Conservation (phyloP, 805 yeast species). For the Candida awuae region DNA sequence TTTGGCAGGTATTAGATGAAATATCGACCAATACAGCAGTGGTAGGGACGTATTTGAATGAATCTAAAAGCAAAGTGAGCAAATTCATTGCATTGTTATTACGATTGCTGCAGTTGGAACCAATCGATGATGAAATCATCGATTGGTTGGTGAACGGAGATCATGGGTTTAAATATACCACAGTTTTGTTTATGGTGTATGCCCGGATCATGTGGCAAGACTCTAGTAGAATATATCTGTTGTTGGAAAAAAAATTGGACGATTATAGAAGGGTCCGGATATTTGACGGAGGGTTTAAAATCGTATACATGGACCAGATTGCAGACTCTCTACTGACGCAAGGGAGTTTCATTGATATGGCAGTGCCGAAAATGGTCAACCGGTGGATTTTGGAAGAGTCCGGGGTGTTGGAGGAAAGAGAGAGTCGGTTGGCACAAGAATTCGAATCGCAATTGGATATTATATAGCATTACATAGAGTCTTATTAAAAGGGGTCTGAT, state of each 20-base stretch:
- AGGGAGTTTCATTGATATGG: constrained; percentile 62
- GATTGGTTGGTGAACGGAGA: constrained; percentile 46
- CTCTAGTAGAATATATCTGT: neutral
- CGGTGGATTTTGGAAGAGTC: constrained; percentile 36
- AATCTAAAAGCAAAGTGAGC: constrained; percentile 47
- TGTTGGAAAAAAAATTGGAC: constrained; percentile 45
- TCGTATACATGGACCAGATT: constrained; percentile 64
- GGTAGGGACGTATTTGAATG: constrained; percentile 38
- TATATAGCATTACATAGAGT: no score
- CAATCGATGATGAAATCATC: constrained; percentile 45
- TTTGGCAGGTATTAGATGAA: constrained; percentile 38
- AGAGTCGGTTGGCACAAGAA: constrained; percentile 30
- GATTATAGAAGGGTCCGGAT: constrained; percentile 67
- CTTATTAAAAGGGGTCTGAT: no score
- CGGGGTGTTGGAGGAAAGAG: constrained; percentile 34
- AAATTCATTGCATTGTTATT: constrained; percentile 71
- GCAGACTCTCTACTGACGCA: constrained; percentile 51
- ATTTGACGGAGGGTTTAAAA: constrained; percentile 32
- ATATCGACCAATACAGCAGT: constrained; percentile 29
- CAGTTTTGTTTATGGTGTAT: constrained; percentile 63
- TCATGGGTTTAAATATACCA: constrained; percentile 66
- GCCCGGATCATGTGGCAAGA: constrained; percentile 37
- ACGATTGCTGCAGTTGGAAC: constrained; percentile 70
- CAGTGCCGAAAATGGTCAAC: constrained; percentile 54
- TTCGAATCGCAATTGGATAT: constrained; percentile 26